Evolutionary conservation across 1,284 basidiomycete genomes (phyloP), one percentile per base, ranked within the genome.

Genomic region (Tilletia caries): DNA sequence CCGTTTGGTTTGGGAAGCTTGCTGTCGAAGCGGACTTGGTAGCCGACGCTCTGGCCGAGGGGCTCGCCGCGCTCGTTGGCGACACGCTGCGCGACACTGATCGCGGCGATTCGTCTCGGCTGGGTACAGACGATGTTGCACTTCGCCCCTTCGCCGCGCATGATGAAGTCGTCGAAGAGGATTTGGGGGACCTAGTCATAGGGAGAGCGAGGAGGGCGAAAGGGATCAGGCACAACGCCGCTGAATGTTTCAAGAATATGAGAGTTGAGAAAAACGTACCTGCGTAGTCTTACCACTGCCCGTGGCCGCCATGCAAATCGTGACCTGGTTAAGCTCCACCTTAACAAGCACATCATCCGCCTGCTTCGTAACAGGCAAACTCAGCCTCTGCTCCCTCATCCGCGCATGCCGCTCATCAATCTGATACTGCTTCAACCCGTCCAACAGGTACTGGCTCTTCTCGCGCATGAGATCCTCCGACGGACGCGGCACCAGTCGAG

Each of bases 261-360:
- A n/a, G n/a, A n/a, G n/a, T n/a, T n/a, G n/a, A 41, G 37, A 13
- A 41, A 6, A 2, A 32, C 54, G 15, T 46, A 97, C 89, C 82
- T 98, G 95, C 0, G 95, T 97, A 8, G 94, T 96, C 85, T 97
- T 97, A 10, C 95, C 95, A 0, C 93, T 96, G 54, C 95, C 94
- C 0, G 95, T 97, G 1, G 93, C 90, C 32, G 94, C 95, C 91
- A 95, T 93, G 75, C 91, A 90, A 72, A 98, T 91, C 0, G 91
- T 93, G 69, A 97, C 92, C 43, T 94, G 91, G 83, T 96, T 90
- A 48, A 89, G 85, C 50, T 87, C 86, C 76, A 97, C 89, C 73
- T 91, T 90, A 18, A 87, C 85, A 25, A 82, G 75, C 20, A 82
- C 73, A 34, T 81, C 79, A 48, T 74, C 73, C 41, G 77, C 71